These are phyloP conservation scores for Hymenoscyphus occultus DNA, from an alignment of 2,329 filamentous ascomycete species.

Conservation along the genomic window DNA sequence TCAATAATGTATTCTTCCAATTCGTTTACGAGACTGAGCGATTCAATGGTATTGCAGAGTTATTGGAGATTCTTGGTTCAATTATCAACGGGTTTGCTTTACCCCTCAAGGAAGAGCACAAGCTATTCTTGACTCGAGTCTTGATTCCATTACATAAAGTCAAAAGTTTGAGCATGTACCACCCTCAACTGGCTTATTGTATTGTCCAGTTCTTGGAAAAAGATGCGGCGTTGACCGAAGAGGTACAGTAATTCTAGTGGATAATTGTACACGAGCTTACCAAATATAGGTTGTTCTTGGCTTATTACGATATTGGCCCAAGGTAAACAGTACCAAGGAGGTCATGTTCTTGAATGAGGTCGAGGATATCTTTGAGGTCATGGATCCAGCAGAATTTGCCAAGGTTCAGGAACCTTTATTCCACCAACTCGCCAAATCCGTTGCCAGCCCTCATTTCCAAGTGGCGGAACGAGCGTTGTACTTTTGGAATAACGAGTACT, in stretches of 20 bases:
- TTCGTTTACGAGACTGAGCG: conserved; percentile 98
- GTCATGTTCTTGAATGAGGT: conserved; percentile 99
- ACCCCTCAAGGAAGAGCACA: conserved; percentile 97
- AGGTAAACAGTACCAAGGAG: conserved; percentile 99
- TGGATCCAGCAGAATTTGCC: conserved; percentile 97
- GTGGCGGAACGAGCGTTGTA: conserved; percentile 95
- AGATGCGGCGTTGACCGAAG: conserved; percentile 93
- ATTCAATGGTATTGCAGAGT: conserved; percentile 48
- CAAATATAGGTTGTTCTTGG: conserved; percentile 77
- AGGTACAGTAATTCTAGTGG: conserved; percentile 55
- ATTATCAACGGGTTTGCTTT: conserved; percentile 99
- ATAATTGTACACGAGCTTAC: conserved; percentile 17
- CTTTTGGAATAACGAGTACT: conserved; percentile 99
- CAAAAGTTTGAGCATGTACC: conserved; percentile 99
- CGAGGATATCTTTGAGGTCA: conserved; percentile 98
- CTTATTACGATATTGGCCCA: conserved; percentile 94
- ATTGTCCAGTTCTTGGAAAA: conserved; percentile 99
- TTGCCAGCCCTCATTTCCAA: conserved; percentile 98
- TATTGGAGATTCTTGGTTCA: conserved; percentile 56
- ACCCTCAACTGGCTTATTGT: conserved; percentile 96
- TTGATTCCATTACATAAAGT: conserved; percentile 94
- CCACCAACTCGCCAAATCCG: conserved; percentile 95
- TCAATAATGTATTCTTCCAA: conserved; percentile 99
- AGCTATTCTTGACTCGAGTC: conserved; percentile 92
- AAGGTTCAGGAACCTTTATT: conserved; percentile 98